Evolutionary conservation across 2,329 filamentous ascomycete species (phyloP), one percentile per base, ranked within the genome.

Genomic region (Fusarium coicis): DNA sequence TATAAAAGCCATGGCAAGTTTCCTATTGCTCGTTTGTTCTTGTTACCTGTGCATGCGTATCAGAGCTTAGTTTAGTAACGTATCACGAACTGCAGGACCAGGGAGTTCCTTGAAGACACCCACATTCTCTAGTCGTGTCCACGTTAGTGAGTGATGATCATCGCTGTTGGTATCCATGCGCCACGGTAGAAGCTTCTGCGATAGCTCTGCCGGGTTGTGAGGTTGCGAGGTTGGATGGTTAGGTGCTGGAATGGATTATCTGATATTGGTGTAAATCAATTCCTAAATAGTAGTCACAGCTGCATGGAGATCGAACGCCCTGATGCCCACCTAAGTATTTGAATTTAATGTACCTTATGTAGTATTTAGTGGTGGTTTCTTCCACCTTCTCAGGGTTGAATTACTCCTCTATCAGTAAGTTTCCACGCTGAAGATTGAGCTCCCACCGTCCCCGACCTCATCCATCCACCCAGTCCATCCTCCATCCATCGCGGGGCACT

Each of bases 401-500:
- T 36, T 52, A 23, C 30, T 23, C 36, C 8, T 26, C 49, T n/a
- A 52, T 64, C 44, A 50, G 34, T 44, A 32, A 32, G 42, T 39
- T 44, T 47, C 44, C 44, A 15, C 14, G 34, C 37, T 70, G 49
- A 37, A 55, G 28, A 34, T 57, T 56, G 40, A 63, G 55, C 32
- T 40, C 57, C 28, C 26, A 26, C 26, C n/a, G 42, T 19, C 39
- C 32, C 30, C 37, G 36, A 16, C 43, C 23, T 19, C 23, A 46
- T 46, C 26, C 43, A 26, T 46, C 43, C n/a, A n/a, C n/a, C n/a
- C n/a, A n/a, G n/a, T n/a, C n/a, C n/a, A n/a, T n/a, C n/a, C n/a
- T n/a, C 44, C 44, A 28, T 47, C 44, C 44, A 47, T 28, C 71
- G 71, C 71, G 71, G 71, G 71, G 67, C 67, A 74, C 71, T 72